phyloP scores from a whole-genome alignment of 345 rosid species.

The Aquilaria sinensis region DNA sequence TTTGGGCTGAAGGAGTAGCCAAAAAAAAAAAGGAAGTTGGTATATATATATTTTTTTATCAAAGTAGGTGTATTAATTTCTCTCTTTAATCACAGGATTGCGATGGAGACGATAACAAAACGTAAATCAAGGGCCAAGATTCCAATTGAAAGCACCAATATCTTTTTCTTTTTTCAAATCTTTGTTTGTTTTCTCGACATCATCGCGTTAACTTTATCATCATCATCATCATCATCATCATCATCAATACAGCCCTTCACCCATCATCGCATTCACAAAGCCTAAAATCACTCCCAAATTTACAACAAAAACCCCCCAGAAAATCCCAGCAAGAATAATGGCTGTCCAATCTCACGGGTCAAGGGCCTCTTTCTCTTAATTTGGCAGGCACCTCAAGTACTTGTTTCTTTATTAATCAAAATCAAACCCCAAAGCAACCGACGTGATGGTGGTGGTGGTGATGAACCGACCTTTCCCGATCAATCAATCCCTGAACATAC shows the following conservation, averaged over 20 bases:
- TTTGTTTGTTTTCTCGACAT: slow-evolving; percentile 6
- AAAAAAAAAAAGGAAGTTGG: no score
- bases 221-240: slow-evolving; percentile 13
- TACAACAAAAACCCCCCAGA: slow-evolving; percentile 5
- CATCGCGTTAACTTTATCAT: slow-evolving; percentile 7
- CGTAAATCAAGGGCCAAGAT: slow-evolving; percentile 1
- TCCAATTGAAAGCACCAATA: slow-evolving; percentile 10
- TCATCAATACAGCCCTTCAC: slow-evolving; percentile 11
- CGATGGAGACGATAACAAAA: slow-evolving; percentile 1
- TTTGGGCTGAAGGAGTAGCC: no score
- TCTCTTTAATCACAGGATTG: no score
- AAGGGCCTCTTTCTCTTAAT: slow-evolving; percentile 6
- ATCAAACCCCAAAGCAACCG: slow-evolving; percentile 29
- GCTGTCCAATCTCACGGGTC: background rate
- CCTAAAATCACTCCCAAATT: slow-evolving; percentile 5
- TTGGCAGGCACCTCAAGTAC: slow-evolving; percentile 9
- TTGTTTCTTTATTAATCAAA: background rate
- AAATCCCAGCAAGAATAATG: no score
- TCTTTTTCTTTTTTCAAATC: no score
- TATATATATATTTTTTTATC: no score
- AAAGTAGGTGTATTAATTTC: no score
- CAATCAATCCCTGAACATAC: slow-evolving; percentile 51
- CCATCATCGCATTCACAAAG: background rate
- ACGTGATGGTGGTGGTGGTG: slow-evolving; percentile 18
- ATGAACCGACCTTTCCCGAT: slow-evolving; percentile 44